Base-by-base conservation (phyloP, 305 asterid genomes). In the Rubia peregrina region DNA sequence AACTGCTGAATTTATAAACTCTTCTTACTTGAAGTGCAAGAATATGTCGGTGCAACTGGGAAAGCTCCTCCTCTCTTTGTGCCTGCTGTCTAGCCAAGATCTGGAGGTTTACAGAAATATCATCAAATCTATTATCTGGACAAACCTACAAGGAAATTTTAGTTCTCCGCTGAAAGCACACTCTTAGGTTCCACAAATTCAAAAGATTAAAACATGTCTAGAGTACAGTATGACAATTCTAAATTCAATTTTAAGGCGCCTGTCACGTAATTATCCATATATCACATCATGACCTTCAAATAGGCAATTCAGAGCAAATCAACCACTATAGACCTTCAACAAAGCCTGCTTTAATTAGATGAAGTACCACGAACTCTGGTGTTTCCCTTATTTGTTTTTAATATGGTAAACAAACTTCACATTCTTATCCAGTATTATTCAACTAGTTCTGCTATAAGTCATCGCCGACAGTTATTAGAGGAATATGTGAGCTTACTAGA, bases 41-140 rank as follows among this genome's bases (percentile, higher is more conserved):
- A 84, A 95, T 95, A 81, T 95, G 97, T 51, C 98, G 85, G 77
- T 95, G 99, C 5, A 97, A 89, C 71, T 95, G 99, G 70, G 92
- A 77, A 76, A 95, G 99, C 88, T 95, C 99, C 78, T 95, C 99
- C 82, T 95, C 99, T 83, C 99, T 83, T 83, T 95, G 99, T 74
- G 99, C 99, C 84, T 95, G 99, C 77, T 95, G 99, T 76, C 99
- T 90, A 48, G 98, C 99, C 90, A 95, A 88, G 75, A 91, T 85
- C 99, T 94, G 90, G 80, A 77, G 76, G 46, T 40, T 22, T 9
- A 42, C 61, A 56, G 9, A 60, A 56, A 44, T n/a, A 71, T 67
- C 55, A 73, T 73, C 36, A 19, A 55, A 26, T n/a, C 2, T 11
- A 62, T 21, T 36, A 60, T 49, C 46, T 68, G 69, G 21, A 57